Conservation (phyloP, 176 grass and related monocot species). For the Melocanna baccifera region DNA sequence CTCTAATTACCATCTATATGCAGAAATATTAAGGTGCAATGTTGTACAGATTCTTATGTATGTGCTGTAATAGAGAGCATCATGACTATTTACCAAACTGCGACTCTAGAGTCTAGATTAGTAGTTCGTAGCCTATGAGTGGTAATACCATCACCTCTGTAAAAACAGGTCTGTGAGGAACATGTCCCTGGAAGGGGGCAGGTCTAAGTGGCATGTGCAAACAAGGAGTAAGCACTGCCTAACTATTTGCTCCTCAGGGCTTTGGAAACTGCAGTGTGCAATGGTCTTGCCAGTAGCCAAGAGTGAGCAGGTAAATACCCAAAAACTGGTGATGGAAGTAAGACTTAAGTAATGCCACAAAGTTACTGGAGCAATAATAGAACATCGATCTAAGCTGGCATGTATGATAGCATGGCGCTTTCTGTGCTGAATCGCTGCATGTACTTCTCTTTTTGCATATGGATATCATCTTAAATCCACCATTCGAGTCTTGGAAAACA, state of each 20-base stretch:
- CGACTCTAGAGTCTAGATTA: background rate
- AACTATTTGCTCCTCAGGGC: background rate
- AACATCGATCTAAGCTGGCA: background rate
- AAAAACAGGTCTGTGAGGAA: background rate
- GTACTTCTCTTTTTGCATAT: background rate
- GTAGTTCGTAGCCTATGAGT: background rate
- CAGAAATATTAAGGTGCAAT: background rate
- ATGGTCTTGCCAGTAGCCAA: background rate
- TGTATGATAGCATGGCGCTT: background rate
- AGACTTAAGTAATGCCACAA: background rate
- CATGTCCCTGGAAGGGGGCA: background rate
- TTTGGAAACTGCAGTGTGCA: background rate
- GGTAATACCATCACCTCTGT: background rate
- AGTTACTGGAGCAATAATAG: background rate
- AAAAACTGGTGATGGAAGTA: background rate
- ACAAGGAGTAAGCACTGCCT: background rate
- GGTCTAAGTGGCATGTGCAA: background rate
- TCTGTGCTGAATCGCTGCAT: background rate
- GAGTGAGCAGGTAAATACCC: background rate
- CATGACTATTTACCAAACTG: background rate
- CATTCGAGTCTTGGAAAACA: background rate
- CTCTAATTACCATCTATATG: no score
- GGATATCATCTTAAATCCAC: background rate
- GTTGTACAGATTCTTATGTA: background rate
- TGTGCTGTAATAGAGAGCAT: background rate